phyloP scores from a whole-genome alignment of 176 grass and related monocot species.

The Canna indica region DNA sequence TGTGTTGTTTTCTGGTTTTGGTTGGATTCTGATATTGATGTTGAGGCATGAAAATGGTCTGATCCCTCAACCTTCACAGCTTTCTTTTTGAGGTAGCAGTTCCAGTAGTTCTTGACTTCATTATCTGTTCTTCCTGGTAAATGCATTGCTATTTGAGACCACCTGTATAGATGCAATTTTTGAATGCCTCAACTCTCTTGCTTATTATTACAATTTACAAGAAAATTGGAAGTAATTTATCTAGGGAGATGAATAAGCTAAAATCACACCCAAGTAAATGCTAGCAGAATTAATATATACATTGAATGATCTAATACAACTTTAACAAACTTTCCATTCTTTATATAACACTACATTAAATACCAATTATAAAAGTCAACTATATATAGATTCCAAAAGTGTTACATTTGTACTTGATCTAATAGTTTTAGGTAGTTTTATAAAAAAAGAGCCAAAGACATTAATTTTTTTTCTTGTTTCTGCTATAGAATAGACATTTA shows the following conservation, averaged over 20 bases:
- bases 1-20: slow-evolving; percentile 18
- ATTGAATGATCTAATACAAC: too few relatives aligned
- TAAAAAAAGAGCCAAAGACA: too few relatives aligned
- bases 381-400: too few relatives aligned
- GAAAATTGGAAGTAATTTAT: not conserved
- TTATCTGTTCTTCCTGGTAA: slow-evolving; percentile 77
- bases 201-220: not conserved
- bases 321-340: too few relatives aligned
- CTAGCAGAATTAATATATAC: not conserved
- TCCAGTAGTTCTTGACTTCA: slow-evolving; percentile 93
- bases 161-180: slow-evolving; percentile 34
- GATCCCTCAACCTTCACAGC: slow-evolving; percentile 39
- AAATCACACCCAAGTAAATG: not conserved
- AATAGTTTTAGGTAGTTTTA: too few relatives aligned
- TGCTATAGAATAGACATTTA: too few relatives aligned
- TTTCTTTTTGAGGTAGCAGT: slow-evolving; percentile 79
- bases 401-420: too few relatives aligned
- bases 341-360: too few relatives aligned
- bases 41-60: slow-evolving; percentile 25
- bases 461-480: too few relatives aligned
- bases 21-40: slow-evolving; percentile 28
- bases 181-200: not conserved
- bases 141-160: slow-evolving; percentile 89
- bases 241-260: too few relatives aligned
- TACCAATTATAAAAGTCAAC: too few relatives aligned